Conservation (phyloP, 305 asterid species). For the Fraxinus dipetala region DNA sequence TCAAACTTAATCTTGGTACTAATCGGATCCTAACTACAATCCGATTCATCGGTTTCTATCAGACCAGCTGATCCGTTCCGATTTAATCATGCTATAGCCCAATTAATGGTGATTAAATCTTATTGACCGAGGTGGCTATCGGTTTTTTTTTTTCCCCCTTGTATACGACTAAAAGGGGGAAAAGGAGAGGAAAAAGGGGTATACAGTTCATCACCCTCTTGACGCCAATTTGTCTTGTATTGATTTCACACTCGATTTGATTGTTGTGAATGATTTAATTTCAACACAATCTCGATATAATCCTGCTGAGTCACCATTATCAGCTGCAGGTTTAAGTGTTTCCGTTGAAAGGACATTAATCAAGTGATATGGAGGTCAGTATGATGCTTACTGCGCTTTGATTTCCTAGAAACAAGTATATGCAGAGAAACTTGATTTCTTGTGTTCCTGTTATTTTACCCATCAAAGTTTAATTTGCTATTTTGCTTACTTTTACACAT, state of each 20-base stretch:
- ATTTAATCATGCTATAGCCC: too few relatives aligned
- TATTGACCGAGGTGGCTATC: too few relatives aligned
- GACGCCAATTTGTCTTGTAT: not conserved
- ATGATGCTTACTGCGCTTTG: not conserved
- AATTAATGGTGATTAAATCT: too few relatives aligned
- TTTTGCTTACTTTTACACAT: not conserved
- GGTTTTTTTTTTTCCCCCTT: too few relatives aligned
- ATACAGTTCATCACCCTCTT: not conserved
- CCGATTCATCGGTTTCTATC: too few relatives aligned
- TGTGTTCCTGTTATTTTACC: not conserved
- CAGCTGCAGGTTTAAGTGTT: not conserved
- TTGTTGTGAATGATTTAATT: not conserved
- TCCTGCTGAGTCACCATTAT: not conserved
- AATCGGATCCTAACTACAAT: too few relatives aligned
- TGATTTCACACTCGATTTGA: not conserved
- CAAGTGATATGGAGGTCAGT: slow-evolving; percentile 31
- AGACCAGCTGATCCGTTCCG: too few relatives aligned
- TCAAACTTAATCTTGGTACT: too few relatives aligned
- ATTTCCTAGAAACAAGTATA: not conserved
- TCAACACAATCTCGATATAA: not conserved
- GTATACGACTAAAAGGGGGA: not conserved
- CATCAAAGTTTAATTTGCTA: not conserved
- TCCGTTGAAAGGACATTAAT: not conserved
- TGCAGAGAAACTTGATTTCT: not conserved
- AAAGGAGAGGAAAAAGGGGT: not conserved